phyloP scores from a whole-genome alignment of 2,329 filamentous ascomycete species.

The Sclerotinia nivalis region DNA sequence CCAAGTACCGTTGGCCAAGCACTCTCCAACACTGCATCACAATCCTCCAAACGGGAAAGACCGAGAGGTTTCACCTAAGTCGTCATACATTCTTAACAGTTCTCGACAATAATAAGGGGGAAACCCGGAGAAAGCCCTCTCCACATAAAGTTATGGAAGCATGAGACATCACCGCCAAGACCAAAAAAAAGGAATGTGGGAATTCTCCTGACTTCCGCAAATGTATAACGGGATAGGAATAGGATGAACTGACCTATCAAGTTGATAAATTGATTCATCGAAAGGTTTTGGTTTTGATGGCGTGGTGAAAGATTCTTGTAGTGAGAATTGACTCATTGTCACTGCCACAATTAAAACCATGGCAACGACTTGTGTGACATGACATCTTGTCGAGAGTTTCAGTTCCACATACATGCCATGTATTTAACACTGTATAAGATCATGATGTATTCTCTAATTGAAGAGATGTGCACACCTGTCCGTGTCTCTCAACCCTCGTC shows the following conservation, averaged over 20 bases:
- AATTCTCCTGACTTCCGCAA: slow-evolving; percentile 10
- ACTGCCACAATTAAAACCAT: neutral
- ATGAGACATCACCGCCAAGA: neutral
- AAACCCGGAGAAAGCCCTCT: neutral
- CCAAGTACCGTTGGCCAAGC: neutral
- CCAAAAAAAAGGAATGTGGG: slow-evolving; percentile 1
- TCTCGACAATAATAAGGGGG: neutral
- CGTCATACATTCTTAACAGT: neutral
- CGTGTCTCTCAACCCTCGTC: neutral
- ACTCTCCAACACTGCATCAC: neutral
- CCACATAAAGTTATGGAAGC: neutral
- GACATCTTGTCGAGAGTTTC: neutral
- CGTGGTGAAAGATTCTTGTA: neutral
- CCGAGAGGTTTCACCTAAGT: neutral
- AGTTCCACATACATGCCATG: neutral
- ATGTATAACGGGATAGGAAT: neutral
- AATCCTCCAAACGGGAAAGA: neutral
- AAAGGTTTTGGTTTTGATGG: neutral
- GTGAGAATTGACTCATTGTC: neutral
- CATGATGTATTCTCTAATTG: no score
- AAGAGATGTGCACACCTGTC: neutral
- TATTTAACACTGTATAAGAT: neutral
- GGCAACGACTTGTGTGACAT: neutral
- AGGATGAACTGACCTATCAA: neutral
- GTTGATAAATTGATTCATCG: neutral